Evolutionary conservation across 805 yeast genomes (phyloP), one percentile per base, ranked within the genome.

Genomic region (Zygosaccharomyces siamensis): DNA sequence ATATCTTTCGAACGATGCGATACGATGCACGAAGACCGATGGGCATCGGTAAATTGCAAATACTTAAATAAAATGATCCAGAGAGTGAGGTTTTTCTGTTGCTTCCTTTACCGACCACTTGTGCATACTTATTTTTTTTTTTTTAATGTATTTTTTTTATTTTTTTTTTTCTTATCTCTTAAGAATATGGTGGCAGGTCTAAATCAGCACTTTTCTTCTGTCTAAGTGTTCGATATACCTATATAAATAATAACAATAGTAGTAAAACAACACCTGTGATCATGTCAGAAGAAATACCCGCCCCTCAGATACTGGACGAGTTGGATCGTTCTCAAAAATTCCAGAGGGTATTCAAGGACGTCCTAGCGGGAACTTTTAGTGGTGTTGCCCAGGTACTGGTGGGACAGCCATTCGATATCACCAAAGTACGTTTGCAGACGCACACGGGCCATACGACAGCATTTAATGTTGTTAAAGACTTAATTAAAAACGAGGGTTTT

Each of bases 321-420:
- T 45, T 47, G 5, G 48, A 50, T 43, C 49, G 45, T 10, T 38
- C 45, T 21, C 48, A 23, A 24, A 48, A 42, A 16, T 36, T 51
- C 18, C 45, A 28, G 20, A 45, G 54, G 36, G 88, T 88, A 8
- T 59, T 75, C 36, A 89, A 89, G 59, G 97, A 89, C 66, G 77
- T 89, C 46, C 69, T 85, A 47, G 95, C 96, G 3, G 99, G 99
- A 14, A 92, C 97, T 21, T 76, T 85, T 58, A 97, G 98, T 49
- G 99, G 99, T 48, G 80, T 93, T 36, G 93, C 97, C 5, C 99
- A 93, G 70, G 98, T 93, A 7, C 72, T 93, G 35, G 86, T 85
- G 5, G 99, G 98, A 23, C 98, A 93, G 69, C 97, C 98, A 10
- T 90, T 90, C 61, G 98, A 89, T 66, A 87, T 96, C 8, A 87